Base-by-base conservation (phyloP, 306 rosid genomes). In the Trifolium subterraneum region DNA sequence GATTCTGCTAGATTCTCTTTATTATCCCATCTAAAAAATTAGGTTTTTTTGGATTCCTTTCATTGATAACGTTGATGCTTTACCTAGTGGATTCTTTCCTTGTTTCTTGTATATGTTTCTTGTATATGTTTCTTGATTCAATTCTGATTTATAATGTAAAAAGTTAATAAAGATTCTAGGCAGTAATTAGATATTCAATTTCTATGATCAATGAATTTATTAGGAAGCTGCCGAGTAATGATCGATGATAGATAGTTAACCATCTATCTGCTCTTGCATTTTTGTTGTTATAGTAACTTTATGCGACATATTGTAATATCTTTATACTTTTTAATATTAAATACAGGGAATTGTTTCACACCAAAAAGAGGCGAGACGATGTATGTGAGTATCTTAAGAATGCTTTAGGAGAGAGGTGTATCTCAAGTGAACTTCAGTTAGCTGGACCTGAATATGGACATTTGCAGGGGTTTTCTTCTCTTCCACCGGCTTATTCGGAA, bases 371-470 rank as follows among this genome's bases (percentile, higher is more conserved):
- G 76, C 89, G 64, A 71, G 92, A 92, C 20, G 70, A 80, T 45
- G 78, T 92, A 36, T 84, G 92, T 42, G 79, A 84, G 56, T 88
- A 80, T 84, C 86, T 92, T 79, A 85, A 16, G 85, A 86, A 81
- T 33, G 87, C 87, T 68, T 70, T 90, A 73, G 92, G 94, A 76
- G 89, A 88, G 69, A 76, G 42, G 72, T 88, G 90, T 67, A 86
- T 90, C 70, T 87, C 92, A 64, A 84, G 88, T 79, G 98, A 92
- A 76, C 81, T 92, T 80, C 93, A 92, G 86, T 78, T 90, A 75
- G 96, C 98, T 15, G 98, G 98, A 31, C 96, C 98, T 35, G 98
- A 92, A 79, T 92, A 84, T 55, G 89, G 86, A 81, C 83, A 85
- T 12, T 38, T 88, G 76, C 87, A 87, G 81, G 88, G 96, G 16